A percentile compares a stretch with the other conserved stretches of the same genome.
phyloP scores from a whole-genome alignment of 2,329 filamentous ascomycete species.

The Fusarium veterinarium region DNA sequence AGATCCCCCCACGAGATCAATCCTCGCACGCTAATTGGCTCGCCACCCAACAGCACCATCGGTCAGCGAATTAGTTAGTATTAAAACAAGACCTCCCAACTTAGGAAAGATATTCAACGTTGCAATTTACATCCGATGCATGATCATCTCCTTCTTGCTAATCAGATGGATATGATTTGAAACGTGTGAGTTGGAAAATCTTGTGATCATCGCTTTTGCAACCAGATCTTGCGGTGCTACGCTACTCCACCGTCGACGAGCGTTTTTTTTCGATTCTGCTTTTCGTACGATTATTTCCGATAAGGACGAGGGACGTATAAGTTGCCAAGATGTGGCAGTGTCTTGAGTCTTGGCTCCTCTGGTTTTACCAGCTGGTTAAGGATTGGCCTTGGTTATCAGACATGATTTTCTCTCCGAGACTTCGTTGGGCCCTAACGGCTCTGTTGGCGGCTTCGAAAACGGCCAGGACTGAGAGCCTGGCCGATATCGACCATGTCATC shows the following conservation, averaged over 20 bases:
- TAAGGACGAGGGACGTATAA: background rate
- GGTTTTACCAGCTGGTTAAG: background rate
- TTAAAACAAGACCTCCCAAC: background rate
- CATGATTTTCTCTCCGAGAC: slow-evolving; percentile 1
- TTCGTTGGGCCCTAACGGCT: background rate
- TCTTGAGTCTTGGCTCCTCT: background rate
- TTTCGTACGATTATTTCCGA: background rate
- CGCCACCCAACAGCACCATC: background rate
- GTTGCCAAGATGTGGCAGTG: slow-evolving; percentile 5
- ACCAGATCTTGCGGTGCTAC: background rate
- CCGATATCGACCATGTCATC: slow-evolving; percentile 18
- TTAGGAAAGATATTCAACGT: slow-evolving; percentile 13
- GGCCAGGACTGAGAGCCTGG: background rate
- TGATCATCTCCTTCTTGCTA: background rate
- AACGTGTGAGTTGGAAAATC: slow-evolving; percentile 8
- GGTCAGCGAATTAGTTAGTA: background rate
- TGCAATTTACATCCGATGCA: background rate
- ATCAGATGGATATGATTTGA: background rate
- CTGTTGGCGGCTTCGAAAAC: background rate
- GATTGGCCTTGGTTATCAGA: slow-evolving; percentile 2
- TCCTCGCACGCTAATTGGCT: background rate
- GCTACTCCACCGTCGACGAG: background rate
- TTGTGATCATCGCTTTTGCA: background rate
- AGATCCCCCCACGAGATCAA: slow-evolving; percentile 20
- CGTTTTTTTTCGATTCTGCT: background rate